Base-by-base conservation (phyloP, 2,329 filamentous ascomycete genomes). In the Neofusicoccum parvum region DNA sequence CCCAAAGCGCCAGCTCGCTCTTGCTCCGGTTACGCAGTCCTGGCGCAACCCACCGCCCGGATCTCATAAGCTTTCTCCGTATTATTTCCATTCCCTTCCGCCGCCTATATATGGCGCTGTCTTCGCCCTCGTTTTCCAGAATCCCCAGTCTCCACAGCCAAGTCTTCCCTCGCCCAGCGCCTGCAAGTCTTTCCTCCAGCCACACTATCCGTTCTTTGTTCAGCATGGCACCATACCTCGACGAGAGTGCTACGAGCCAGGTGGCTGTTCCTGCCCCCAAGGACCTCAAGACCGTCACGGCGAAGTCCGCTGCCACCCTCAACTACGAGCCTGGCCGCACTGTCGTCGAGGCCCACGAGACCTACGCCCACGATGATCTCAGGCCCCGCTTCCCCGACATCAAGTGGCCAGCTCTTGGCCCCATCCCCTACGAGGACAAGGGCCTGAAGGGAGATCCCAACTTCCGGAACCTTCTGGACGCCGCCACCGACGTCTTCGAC, bases 401-500 rank as follows among this genome's bases (percentile, higher is more conserved):
- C 65, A 77, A 81, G 17, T 87, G 85, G 85, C 77, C 78, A 1
- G 76, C 81, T 1, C 73, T 87, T 39, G 76, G 76, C 36, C 78
- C 85, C 45, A 74, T 82, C 0, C 78, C 80, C 0, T 85, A 87
- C 67, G 71, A 79, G 59, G 85, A 87, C 69, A 85, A 84, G 69
- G 85, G 84, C 5, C 74, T 84, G 46, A 76, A 82, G 27, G 85
- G 85, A n/a, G 81, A 86, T 66, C 79, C 82, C 5, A 76, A 81
- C 20, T 87, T 86, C 73, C 81, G 81, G 65, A 80, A 84, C 68
- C 79, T 87, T 3, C 78, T 87, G 20, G 74, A 77, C 37, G 77
- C 78, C 10, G 85, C 85, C 14, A 84, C 83, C 0, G 82, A 84
- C 32, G 79, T 87, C 43, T 85, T 86, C 67, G 85, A 87, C 71